A percentile compares a stretch with the other conserved stretches of the same genome.
phyloP scores from a whole-genome alignment of 306 rosid genomes.

The Argentina anserina region DNA sequence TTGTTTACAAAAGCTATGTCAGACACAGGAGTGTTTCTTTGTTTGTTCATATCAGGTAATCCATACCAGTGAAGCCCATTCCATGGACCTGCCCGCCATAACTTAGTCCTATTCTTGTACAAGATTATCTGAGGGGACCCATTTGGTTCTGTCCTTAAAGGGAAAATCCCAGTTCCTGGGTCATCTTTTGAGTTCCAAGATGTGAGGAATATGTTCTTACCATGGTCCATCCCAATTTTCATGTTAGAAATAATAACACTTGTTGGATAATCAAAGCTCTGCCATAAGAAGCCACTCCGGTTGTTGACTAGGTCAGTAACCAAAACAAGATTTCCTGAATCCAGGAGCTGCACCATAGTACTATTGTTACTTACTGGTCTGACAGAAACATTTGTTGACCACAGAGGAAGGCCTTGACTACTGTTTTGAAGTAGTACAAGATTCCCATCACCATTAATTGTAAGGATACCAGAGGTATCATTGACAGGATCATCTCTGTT shows the following conservation, averaged over 20 bases:
- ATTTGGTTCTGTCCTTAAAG: constrained; percentile 8
- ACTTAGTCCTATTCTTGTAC: constrained; percentile 12
- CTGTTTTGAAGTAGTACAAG: constrained; percentile 7
- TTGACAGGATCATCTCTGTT: constrained; percentile 50
- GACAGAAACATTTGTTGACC: constrained; percentile 24
- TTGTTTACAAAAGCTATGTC: constrained; percentile 7
- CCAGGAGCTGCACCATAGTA: constrained; percentile 1
- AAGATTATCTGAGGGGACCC: constrained; percentile 43
- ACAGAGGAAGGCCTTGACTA: constrained; percentile 9
- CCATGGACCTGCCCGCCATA: constrained; percentile 39
- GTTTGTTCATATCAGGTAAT: constrained; percentile 16
- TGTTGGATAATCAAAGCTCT: constrained; percentile 49
- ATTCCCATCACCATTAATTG: constrained; percentile 21
- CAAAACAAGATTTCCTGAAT: constrained; percentile 27
- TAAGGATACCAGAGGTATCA: constrained; percentile 29
- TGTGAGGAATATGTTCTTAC: background rate
- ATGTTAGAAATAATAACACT: constrained; percentile 31
- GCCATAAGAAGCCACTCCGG: constrained; percentile 30
- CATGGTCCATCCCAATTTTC: constrained; percentile 23
- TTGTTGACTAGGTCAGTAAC: background rate
- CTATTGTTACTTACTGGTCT: background rate
- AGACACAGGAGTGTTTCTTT: background rate
- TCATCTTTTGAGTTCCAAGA: constrained; percentile 41
- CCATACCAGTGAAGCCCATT: constrained; percentile 36
- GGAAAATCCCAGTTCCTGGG: constrained; percentile 40